Base-by-base conservation (phyloP, 2,329 filamentous ascomycete species). In the Xylaria sp. region DNA sequence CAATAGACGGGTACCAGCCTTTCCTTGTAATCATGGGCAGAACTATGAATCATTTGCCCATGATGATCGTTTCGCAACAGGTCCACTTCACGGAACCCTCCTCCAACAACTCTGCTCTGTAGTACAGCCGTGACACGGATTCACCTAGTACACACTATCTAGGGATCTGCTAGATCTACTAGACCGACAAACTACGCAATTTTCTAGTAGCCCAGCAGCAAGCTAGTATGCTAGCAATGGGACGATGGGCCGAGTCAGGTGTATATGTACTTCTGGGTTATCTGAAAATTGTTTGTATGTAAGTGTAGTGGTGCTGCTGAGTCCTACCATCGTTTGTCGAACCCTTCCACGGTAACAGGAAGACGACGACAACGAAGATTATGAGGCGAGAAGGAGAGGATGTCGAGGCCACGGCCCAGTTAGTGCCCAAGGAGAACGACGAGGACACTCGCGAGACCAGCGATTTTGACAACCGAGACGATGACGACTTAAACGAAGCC, bases 361-460 rank as follows among this genome's bases (percentile, higher is more conserved):
- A 23, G 49, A n/a, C 49, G 11, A 51, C 45, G 45, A 31, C 15
- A 19, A 51, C 6, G 21, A 45, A 9, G 33, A 65, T 25, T 25
- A 71, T 70, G 70, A 70, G 60, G 60, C 66, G 63, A 53, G 23
- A 61, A 23, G 65, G 68, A 35, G 63, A 64, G 25, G 72, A 72
- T 46, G 58, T 71, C 53, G 72, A 73, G 57, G 71, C 67, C 19
- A 38, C 67, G 4, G 68, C 69, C 35, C 64, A 67, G 54, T 46
- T 70, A 11, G 61, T 72, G 17, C 60, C 62, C 43, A 70, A 71
- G 61, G 63, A 71, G 17, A 45, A 49, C 8, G 57, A 53, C 17
- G 43, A 55, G 4, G 53, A 11, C 47, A 58, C 64, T 12, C 65
- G 63, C 45, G 71, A 71, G 45, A 67, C 69, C 54, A 67, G 67